phyloP scores from a whole-genome alignment of 345 rosid genomes.

The Hibiscus syriacus region DNA sequence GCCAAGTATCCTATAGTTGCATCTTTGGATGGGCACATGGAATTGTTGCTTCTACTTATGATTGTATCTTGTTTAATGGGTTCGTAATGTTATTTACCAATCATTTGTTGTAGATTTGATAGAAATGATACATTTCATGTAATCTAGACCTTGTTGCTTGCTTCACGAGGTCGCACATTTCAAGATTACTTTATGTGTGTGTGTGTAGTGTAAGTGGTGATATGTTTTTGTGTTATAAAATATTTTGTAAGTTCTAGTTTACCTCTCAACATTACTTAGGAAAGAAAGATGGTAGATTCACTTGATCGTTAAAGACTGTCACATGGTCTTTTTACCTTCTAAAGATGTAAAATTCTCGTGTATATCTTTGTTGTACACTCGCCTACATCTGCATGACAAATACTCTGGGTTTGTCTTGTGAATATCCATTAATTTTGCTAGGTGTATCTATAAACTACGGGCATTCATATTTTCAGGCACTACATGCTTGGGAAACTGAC shows the following conservation, averaged over 20 bases:
- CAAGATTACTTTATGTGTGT: background rate
- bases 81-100: background rate
- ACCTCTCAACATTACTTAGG: background rate
- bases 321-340: background rate
- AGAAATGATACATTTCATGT: background rate
- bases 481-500: constrained; percentile 45
- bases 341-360: background rate
- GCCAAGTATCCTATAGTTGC: background rate
- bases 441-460: background rate
- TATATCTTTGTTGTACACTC: background rate
- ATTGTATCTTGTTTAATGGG: background rate
- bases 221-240: no score
- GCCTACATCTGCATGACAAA: background rate
- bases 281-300: background rate
- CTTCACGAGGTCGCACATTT: background rate
- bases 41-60: background rate
- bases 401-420: background rate
- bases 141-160: background rate
- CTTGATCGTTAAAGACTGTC: background rate
- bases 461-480: constrained; percentile 41
- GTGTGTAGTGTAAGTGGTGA: no score
- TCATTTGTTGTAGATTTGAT: background rate
- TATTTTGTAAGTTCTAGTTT: background rate
- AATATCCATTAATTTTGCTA: background rate
- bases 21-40: background rate